Evolutionary conservation across 2,329 filamentous ascomycete species (phyloP), one percentile per base, ranked within the genome.

Genomic region (Colletotrichum gloeosporioides): DNA sequence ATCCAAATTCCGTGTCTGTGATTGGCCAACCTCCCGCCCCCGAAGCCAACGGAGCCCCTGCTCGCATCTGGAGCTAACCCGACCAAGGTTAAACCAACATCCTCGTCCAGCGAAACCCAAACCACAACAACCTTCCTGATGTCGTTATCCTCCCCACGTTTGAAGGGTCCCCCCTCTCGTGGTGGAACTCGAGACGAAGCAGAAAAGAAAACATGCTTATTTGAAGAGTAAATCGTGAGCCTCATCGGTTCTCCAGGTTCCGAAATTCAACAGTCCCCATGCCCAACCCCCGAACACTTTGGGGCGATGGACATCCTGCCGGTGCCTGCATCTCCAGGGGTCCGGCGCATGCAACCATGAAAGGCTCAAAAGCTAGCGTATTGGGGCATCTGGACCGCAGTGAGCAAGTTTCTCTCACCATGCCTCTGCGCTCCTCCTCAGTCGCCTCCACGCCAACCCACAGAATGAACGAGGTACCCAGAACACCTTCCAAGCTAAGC

Each of bases 1-100:
- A 75, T 44, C 12, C 32, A 27, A 10, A 22, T n/a, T 2, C 8
- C 27, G 1, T 10, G 6, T 12, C 10, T 22, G 16, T 73, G 63
- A 76, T 76, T 76, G 70, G 73, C 15, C n/a, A 13, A 4, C 8
- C 6, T 12, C 12, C 8, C 16, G 12, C 25, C 22, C n/a, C 8
- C 22, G 13, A 32, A 34, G 59, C 16, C 73, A 76, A 25, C 57
- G 59, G 32, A 16, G 29, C 34, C 73, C 73, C 73, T 76, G 70
- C 57, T 57, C 73, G 22, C 44, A 73, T 76, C 73, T n/a, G 4
- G 59, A 73, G 73, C 73, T 76, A 76, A 68, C 64, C 73, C 70
- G 57, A 59, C 49, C 57, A 69, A 69, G 73, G 73, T 73, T 73
- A 76, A 64, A 62, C 36, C 59, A 44, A 57, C 39, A 73, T 69